Conservation (phyloP, 2,329 filamentous ascomycete genomes). For the Ophiostoma piceae region DNA sequence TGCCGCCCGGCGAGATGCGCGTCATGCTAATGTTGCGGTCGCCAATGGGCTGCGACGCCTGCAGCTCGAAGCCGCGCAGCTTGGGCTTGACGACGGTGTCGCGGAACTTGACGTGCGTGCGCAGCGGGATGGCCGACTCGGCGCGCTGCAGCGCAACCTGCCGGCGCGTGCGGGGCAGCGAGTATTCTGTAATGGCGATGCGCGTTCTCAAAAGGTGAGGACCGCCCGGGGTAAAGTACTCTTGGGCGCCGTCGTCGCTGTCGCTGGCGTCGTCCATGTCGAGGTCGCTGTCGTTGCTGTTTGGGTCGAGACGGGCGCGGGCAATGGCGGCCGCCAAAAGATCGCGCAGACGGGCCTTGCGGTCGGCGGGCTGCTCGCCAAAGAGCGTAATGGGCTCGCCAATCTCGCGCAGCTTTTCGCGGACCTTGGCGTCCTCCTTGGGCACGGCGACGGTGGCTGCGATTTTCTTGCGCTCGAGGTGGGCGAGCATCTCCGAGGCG, state of each 20-base stretch:
- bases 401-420: slow-evolving; percentile 71
- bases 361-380: slow-evolving; percentile 78
- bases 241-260: slow-evolving; percentile 73
- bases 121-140: slow-evolving; percentile 76
- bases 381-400: slow-evolving; percentile 95
- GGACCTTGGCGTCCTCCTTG: slow-evolving; percentile 85
- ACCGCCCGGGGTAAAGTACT: slow-evolving; percentile 87
- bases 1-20: slow-evolving; percentile 78
- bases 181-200: slow-evolving; percentile 74
- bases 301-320: neutral
- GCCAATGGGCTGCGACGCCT: slow-evolving; percentile 87
- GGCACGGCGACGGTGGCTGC: slow-evolving; percentile 83
- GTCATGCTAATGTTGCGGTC: slow-evolving; percentile 89
- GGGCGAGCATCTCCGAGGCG: slow-evolving; percentile 75
- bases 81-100: slow-evolving; percentile 78
- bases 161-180: slow-evolving; percentile 72
- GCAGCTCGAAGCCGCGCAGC: slow-evolving; percentile 77
- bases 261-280: slow-evolving; percentile 58
- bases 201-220: no score
- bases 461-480: slow-evolving; percentile 86
- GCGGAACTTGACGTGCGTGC: slow-evolving; percentile 87
- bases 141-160: slow-evolving; percentile 71
- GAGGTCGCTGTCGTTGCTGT: slow-evolving; percentile 15
- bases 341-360: slow-evolving; percentile 79
- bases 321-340: slow-evolving; percentile 48